A percentile compares a stretch with the other conserved stretches of the same genome.
phyloP scores from a whole-genome alignment of 768 basidiomycete genomes.

The Agrocybe pediades region DNA sequence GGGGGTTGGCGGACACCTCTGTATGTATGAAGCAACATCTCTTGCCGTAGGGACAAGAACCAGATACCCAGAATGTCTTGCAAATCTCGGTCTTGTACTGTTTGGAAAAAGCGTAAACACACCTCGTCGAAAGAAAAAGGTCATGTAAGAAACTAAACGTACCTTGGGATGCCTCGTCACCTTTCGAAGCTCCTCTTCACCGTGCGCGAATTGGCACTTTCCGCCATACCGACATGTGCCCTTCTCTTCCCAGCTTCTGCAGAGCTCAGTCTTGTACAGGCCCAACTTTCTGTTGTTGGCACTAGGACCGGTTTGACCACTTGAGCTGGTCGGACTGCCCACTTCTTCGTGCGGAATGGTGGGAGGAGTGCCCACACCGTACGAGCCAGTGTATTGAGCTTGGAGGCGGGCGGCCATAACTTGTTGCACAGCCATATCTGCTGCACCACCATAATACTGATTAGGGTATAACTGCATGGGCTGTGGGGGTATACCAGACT shows the following conservation, averaged over 20 bases:
- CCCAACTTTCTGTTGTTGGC: conserved; percentile 91
- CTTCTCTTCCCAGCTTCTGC: conserved; percentile 93
- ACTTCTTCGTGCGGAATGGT: conserved; percentile 35
- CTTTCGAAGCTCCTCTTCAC: conserved; percentile 82
- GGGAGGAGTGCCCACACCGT: conserved; percentile 32
- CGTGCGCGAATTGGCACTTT: conserved; percentile 94
- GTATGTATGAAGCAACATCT: conserved; percentile 95
- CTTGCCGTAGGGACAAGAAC: conserved; percentile 91
- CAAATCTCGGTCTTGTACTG: conserved; percentile 96
- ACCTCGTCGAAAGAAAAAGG: too few species aligned
- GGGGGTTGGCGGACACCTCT: conserved; percentile 66
- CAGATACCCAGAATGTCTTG: conserved; percentile 94
- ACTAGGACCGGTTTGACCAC: conserved; percentile 68
- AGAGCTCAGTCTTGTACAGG: conserved; percentile 88
- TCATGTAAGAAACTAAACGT: conserved; percentile 11
- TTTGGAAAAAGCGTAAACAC: conserved; percentile 16
- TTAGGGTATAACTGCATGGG: conserved; percentile 67
- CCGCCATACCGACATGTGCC: conserved; percentile 81
- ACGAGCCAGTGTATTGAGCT: conserved; percentile 59
- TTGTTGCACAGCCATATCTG: conserved; percentile 54
- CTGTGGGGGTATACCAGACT: conserved; percentile 46
- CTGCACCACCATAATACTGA: conserved; percentile 64
- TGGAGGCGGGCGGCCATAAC: conserved; percentile 63
- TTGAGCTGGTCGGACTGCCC: conserved; percentile 44
- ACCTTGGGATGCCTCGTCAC: conserved; percentile 92